Conservation (phyloP, 2,329 filamentous ascomycete genomes). For the Aspergillus pseudotamarii region DNA sequence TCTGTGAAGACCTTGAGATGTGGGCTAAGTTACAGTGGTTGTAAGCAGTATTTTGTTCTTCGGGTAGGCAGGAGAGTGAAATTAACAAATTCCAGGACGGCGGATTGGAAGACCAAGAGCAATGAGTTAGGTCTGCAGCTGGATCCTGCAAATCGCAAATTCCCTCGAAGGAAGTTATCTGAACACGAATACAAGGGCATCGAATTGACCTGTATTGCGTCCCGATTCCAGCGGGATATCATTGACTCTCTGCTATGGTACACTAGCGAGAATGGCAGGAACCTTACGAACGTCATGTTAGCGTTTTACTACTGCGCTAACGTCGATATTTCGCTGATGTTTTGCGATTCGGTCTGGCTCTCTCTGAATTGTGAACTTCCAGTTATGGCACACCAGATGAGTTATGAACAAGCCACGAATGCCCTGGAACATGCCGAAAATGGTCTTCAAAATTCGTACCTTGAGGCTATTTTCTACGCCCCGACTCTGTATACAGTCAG, state of each 20-base stretch:
- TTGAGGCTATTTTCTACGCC: constrained; percentile 1
- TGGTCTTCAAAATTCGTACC: not conserved
- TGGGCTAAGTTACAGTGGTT: constrained; percentile 2
- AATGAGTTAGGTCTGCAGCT: not conserved
- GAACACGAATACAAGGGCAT: not conserved
- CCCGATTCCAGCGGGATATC: constrained; percentile 1
- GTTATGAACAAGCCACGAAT: not conserved
- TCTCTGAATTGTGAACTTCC: constrained; percentile 1
- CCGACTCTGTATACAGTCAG: not conserved
- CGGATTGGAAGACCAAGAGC: not conserved
- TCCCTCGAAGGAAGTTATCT: not conserved
- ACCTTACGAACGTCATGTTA: not conserved
- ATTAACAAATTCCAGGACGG: not conserved
- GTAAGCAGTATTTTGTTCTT: not conserved
- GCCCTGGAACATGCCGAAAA: not conserved
- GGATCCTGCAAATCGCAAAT: not conserved
- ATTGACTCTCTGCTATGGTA: not conserved
- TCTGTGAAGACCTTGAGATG: constrained; percentile 3
- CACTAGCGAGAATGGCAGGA: not conserved
- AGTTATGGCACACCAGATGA: not conserved
- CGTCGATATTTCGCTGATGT: constrained; percentile 3
- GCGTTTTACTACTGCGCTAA: not conserved
- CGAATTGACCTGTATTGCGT: not conserved
- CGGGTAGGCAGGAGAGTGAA: not conserved
- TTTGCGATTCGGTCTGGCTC: not conserved